A percentile compares a stretch with the other conserved stretches of the same genome.
These are phyloP conservation scores for Amanita exitialis DNA, from an alignment of 768 basidiomycete species.

Conservation along the genomic window DNA sequence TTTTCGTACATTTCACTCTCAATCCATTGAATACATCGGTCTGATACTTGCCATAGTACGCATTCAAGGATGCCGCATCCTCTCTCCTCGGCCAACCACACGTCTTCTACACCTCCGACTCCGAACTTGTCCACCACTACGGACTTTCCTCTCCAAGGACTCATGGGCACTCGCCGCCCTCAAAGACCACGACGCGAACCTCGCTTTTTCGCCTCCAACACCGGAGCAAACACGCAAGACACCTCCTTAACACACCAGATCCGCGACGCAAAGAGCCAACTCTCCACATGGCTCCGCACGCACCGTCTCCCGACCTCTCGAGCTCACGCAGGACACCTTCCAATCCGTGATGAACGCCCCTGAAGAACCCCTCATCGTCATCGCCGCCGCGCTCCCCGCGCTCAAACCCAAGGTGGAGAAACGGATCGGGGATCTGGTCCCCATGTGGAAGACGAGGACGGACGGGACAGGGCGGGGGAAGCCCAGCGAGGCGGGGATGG, in stretches of 20 bases:
- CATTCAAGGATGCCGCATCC: no score
- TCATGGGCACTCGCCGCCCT: slow-evolving; percentile 60
- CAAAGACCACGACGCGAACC: slow-evolving; percentile 38
- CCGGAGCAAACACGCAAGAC: background rate
- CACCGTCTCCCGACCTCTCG: slow-evolving; percentile 68
- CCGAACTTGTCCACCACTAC: slow-evolving; percentile 26
- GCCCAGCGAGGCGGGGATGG: no score
- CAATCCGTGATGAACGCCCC: slow-evolving; percentile 84
- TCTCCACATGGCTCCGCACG: slow-evolving; percentile 48
- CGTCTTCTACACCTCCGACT: slow-evolving; percentile 30
- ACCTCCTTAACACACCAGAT: background rate
- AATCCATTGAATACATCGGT: background rate
- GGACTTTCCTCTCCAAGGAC: slow-evolving; percentile 19
- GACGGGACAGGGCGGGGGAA: slow-evolving; percentile 28
- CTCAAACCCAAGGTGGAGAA: slow-evolving; percentile 32
- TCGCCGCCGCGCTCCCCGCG: slow-evolving; percentile 40
- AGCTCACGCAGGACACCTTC: slow-evolving; percentile 75
- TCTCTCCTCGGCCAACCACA: slow-evolving; percentile 38
- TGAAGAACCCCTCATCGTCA: slow-evolving; percentile 66
- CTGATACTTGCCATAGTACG: slow-evolving; percentile 16
- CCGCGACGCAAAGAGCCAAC: slow-evolving; percentile 8
- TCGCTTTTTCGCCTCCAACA: slow-evolving; percentile 27
- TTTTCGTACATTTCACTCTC: slow-evolving; percentile 19
- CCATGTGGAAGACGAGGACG: slow-evolving; percentile 48
- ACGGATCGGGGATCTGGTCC: slow-evolving; percentile 40